Evolutionary conservation across 116 monocot species (phyloP).

Genomic region (Papilionanthe hybrid): DNA sequence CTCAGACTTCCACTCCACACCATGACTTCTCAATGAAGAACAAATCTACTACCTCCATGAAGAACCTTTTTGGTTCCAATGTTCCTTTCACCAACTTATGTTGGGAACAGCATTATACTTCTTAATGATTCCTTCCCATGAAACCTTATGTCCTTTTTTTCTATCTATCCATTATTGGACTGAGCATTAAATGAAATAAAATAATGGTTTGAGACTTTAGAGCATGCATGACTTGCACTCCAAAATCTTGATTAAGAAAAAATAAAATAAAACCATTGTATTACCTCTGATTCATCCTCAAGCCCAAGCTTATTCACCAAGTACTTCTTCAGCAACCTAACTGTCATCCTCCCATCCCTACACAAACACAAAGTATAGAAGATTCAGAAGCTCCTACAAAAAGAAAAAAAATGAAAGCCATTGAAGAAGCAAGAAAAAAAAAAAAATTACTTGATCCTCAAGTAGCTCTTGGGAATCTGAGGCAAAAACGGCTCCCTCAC

Average conservation of each 20-base stretch:
- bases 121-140: background rate
- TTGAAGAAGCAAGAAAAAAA: too few species aligned
- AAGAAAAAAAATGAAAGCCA: too few species aligned
- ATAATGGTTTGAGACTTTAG: background rate
- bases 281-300: conserved; percentile 83
- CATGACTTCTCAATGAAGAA: background rate
- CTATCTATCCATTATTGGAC: background rate
- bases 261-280: background rate
- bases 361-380: background rate
- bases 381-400: background rate
- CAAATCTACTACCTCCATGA: background rate
- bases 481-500: conserved; percentile 48
- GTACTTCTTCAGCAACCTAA: conserved; percentile 85
- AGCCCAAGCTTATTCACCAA: conserved; percentile 75
- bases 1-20: conserved; percentile 2
- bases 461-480: conserved; percentile 56
- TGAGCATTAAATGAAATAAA: background rate
- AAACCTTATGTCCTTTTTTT: background rate
- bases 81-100: conserved; percentile 5
- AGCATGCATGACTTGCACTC: background rate
- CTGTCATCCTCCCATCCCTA: conserved; percentile 88
- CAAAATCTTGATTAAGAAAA: background rate
- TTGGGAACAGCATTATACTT: background rate
- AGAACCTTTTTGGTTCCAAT: conserved; percentile 1
- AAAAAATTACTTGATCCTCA: conserved; percentile 76